phyloP scores from a whole-genome alignment of 164 flowering plant species.

The Vitis riparia region DNA sequence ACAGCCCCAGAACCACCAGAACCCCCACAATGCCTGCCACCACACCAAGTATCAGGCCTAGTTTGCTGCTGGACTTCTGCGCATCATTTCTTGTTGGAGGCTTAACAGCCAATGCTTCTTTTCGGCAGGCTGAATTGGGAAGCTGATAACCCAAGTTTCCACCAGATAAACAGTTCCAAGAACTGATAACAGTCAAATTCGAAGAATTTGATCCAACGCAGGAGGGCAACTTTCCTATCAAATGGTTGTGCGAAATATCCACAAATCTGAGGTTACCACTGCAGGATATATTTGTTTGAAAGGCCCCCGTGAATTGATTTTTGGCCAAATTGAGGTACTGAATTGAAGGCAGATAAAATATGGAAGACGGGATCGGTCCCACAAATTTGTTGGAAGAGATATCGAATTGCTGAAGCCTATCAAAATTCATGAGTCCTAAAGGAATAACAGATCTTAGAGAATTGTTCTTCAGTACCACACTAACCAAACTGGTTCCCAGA shows the following conservation, averaged over 20 bases:
- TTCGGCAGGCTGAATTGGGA: slow-evolving; percentile 48
- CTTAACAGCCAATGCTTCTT: slow-evolving; percentile 73
- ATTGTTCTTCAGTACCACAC: slow-evolving; percentile 52
- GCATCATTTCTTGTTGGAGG: slow-evolving; percentile 33
- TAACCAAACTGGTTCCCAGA: slow-evolving; percentile 37
- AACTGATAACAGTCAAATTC: slow-evolving; percentile 36
- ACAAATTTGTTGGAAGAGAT: slow-evolving; percentile 54
- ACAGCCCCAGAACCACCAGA: slow-evolving; percentile 25
- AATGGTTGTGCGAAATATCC: slow-evolving; percentile 66
- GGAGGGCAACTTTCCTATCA: slow-evolving; percentile 62
- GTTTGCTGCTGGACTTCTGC: slow-evolving; percentile 32
- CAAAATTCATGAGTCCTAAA: slow-evolving; percentile 22
- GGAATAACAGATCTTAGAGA: slow-evolving; percentile 60
- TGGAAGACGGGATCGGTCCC: slow-evolving; percentile 54
- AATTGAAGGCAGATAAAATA: slow-evolving; percentile 64
- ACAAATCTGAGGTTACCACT: slow-evolving; percentile 42
- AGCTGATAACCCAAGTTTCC: slow-evolving; percentile 51
- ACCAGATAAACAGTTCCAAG: slow-evolving; percentile 66
- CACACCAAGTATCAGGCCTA: slow-evolving; percentile 56
- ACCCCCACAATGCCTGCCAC: slow-evolving; percentile 46
- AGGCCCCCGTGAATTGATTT: slow-evolving; percentile 60
- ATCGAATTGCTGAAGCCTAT: slow-evolving; percentile 50
- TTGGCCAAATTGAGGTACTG: slow-evolving; percentile 52
- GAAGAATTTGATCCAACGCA: slow-evolving; percentile 49
- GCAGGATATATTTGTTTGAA: slow-evolving; percentile 47